Evolutionary conservation across 495 filamentous ascomycete genomes (phyloP).

Genomic region (Hyaloscypha finlandica): DNA sequence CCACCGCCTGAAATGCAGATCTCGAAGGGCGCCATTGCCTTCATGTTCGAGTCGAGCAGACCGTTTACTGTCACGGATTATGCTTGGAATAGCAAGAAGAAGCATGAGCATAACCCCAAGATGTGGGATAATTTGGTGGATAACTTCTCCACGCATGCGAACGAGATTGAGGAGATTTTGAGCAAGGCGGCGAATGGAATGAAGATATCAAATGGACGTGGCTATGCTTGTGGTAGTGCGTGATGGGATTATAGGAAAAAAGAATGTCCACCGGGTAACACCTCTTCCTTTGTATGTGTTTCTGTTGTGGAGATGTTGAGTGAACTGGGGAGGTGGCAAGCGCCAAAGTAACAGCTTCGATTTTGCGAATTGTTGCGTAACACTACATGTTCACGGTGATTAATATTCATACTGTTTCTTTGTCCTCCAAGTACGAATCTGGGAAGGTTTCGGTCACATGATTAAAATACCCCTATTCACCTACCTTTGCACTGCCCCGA

Average conservation of each 20-base stretch:
- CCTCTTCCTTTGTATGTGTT: neutral
- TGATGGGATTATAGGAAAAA: neutral
- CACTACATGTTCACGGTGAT: too few relatives aligned
- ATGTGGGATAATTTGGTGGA: slow-evolving; percentile 59
- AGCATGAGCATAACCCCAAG: slow-evolving; percentile 57
- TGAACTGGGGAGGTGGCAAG: too few relatives aligned
- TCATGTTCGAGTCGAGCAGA: slow-evolving; percentile 57
- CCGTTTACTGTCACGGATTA: slow-evolving; percentile 46
- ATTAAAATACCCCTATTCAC: too few relatives aligned
- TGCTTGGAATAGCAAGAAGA: slow-evolving; percentile 54
- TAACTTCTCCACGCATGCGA: slow-evolving; percentile 44
- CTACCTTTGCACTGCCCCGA: too few relatives aligned
- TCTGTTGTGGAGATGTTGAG: too few relatives aligned
- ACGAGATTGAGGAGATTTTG: slow-evolving; percentile 21
- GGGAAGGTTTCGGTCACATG: too few relatives aligned
- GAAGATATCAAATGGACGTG: slow-evolving; percentile 19
- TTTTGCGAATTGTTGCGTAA: too few relatives aligned
- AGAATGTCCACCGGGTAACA: neutral
- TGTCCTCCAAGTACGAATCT: too few relatives aligned
- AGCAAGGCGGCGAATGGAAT: slow-evolving; percentile 4
- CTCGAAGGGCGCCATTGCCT: slow-evolving; percentile 48
- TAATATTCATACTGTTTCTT: too few relatives aligned
- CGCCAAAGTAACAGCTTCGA: too few relatives aligned
- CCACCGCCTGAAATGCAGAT: slow-evolving; percentile 48
- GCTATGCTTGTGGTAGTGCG: neutral